phyloP scores from a whole-genome alignment of 805 yeast genomes.

The Debaryomyces tyrocola region DNA sequence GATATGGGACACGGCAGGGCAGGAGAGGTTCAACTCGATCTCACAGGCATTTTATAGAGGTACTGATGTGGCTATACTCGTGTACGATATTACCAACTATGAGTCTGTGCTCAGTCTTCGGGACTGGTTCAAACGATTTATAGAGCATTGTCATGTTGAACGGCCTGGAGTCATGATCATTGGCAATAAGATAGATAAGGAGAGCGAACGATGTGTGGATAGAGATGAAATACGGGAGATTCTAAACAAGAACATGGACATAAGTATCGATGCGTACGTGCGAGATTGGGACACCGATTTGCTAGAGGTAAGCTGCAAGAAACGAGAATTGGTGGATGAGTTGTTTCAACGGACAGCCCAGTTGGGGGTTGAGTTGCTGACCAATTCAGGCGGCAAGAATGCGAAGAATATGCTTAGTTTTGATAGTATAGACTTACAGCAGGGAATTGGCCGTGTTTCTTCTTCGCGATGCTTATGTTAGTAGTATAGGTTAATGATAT shows the following conservation, averaged over 20 bases:
- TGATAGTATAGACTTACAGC: slow-evolving; percentile 29
- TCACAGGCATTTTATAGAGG: slow-evolving; percentile 59
- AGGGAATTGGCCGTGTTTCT: not conserved
- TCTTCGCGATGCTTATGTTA: slow-evolving; percentile 22
- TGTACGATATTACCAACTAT: slow-evolving; percentile 54
- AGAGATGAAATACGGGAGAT: slow-evolving; percentile 35
- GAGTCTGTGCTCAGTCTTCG: slow-evolving; percentile 48
- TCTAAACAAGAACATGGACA: slow-evolving; percentile 19
- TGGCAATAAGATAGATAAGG: slow-evolving; percentile 51
- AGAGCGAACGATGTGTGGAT: slow-evolving; percentile 34
- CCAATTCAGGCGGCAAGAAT: slow-evolving; percentile 5
- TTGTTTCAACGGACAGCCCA: slow-evolving; percentile 39
- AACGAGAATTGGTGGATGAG: slow-evolving; percentile 27
- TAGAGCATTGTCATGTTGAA: slow-evolving; percentile 47
- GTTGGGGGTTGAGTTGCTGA: slow-evolving; percentile 25
- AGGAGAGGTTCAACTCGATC: slow-evolving; percentile 48
- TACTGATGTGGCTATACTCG: slow-evolving; percentile 53
- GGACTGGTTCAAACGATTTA: slow-evolving; percentile 49
- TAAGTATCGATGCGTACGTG: slow-evolving; percentile 21
- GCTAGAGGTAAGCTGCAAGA: slow-evolving; percentile 33
- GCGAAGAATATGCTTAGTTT: slow-evolving; percentile 23
- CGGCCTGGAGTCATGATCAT: slow-evolving; percentile 51
- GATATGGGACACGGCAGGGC: slow-evolving; percentile 55
- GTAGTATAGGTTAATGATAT: no score
- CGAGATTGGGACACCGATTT: slow-evolving; percentile 35